Evolutionary conservation across 2,329 filamentous ascomycete genomes (phyloP), one percentile per base, ranked within the genome.

Genomic region (Xylariaceae sp.): DNA sequence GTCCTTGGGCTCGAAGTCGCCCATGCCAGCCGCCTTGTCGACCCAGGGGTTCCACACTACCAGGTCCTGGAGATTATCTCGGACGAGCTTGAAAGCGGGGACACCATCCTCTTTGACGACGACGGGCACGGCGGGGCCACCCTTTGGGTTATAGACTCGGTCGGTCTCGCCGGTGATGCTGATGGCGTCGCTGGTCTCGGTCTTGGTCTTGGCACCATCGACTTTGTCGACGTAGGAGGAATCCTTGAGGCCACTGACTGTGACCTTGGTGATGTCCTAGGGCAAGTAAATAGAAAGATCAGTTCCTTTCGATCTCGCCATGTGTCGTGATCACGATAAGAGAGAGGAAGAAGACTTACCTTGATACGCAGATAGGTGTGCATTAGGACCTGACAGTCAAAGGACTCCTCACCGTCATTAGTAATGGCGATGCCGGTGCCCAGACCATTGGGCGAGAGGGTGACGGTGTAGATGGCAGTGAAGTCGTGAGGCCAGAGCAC

Each of bases 21-120:
- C 82, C 71, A 95, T 95, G 5, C 77, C 77, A 57, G 82, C 80
- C 1, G 88, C 82, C 73, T 94, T 95, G 53, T 91, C 88, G 33
- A 77, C 76, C 90, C 92, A 96, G 2, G 93, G 93, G 69, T 98
- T 98, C 93, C 93, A 98, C 22, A 97, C 86, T 1, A 96, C 92
- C 14, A 93, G 83, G 56, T 97, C 88, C 51, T 80, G 79, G 55
- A 98, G 76, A 55, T 89, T 91, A 67, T 96, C 89, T 50, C 93
- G 82, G 33, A 85, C 80, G 44, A 97, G 76, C 48, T 83, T 82
- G 71, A 86, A 90, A 40, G 77, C 71, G 12, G 82, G 74, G 60
- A 77, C 77, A 49, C 80, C 83, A 40, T 69, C 76, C 58, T 87
- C 82, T 14, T 73, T 63, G 38, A 94, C 79, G 11, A 77, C 63